Evolutionary conservation across 2,329 filamentous ascomycete genomes (phyloP), one percentile per base, ranked within the genome.

Genomic region (Fusarium nygamai): DNA sequence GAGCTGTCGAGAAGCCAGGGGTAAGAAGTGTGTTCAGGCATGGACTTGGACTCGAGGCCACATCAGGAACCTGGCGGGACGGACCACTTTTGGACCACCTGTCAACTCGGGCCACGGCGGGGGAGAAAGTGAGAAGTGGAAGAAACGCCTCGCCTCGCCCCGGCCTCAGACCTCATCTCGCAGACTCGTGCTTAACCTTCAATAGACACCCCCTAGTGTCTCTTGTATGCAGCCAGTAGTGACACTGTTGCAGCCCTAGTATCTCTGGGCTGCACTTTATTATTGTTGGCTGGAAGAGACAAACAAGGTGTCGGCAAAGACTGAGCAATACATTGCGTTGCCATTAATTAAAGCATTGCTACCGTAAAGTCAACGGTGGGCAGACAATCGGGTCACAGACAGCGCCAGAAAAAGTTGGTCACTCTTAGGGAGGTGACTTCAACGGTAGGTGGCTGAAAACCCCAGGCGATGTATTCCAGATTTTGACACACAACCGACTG

Each of bases 31-130:
- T 57, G 57, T 48, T 65, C 64, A 63, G 54, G 65, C 57, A 64
- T 54, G 47, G 57, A 67, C 53, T 58, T 64, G 57, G 69, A 70
- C 69, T 74, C 72, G 61, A 73, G 72, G 69, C 72, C 72, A 75
- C 72, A 70, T 67, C 64, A 76, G 63, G 72, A 71, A 76, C 71
- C 70, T 74, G 56, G 72, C 73, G 64, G 68, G 69, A 76, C 75
- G 76, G 72, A 74, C 73, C 62, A 76, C 67, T 60, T 71, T 67
- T 62, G 68, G 61, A 70, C 74, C 77, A 74, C 74, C 77, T 79
- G 77, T 79, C 77, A 79, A 78, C 77, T 78, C 71, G 66, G 68
- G 74, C 74, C 69, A 78, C 71, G 66, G 68, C 77, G 77, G 77
- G 76, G 74, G 43, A 29, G 27, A 33, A 17, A 34, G n/a, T 31